A percentile compares a stretch with the other conserved stretches of the same genome.
These are phyloP conservation scores for Pseudogymnoascus sp. DNA, from an alignment of 2,329 filamentous ascomycete genomes.

Conservation along the genomic window DNA sequence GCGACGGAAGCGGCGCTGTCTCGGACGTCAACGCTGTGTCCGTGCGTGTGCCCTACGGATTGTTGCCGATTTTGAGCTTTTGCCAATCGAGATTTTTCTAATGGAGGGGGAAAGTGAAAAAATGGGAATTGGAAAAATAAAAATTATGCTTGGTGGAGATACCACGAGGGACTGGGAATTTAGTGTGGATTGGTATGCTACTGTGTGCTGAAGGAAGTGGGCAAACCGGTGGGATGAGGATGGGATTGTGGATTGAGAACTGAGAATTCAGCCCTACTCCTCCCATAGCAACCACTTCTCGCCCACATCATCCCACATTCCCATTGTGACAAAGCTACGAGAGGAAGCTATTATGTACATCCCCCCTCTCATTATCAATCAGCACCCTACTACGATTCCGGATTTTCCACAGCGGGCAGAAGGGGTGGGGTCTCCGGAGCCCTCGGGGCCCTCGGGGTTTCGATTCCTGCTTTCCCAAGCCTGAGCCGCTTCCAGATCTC, in stretches of 20 bases:
- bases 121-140: neutral
- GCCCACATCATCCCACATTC: neutral
- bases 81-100: neutral
- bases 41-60: neutral
- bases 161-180: neutral
- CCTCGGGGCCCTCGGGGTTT: neutral
- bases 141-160: neutral
- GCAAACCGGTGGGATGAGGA: neutral
- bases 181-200: neutral
- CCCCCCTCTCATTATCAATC: neutral
- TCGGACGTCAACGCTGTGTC: neutral
- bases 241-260: neutral
- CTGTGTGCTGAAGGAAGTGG: neutral
- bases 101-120: neutral
- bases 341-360: slow-evolving; percentile 4
- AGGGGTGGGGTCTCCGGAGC: neutral
- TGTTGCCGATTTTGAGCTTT: neutral
- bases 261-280: slow-evolving; percentile 3
- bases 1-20: neutral
- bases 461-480: neutral
- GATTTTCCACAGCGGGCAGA: neutral
- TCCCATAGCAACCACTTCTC: neutral
- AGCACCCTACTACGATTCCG: neutral
- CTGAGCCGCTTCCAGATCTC: neutral
- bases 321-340: neutral